These are phyloP conservation scores for Porphyrellus cyaneotinctus DNA, from an alignment of 768 basidiomycete species.

Conservation along the genomic window DNA sequence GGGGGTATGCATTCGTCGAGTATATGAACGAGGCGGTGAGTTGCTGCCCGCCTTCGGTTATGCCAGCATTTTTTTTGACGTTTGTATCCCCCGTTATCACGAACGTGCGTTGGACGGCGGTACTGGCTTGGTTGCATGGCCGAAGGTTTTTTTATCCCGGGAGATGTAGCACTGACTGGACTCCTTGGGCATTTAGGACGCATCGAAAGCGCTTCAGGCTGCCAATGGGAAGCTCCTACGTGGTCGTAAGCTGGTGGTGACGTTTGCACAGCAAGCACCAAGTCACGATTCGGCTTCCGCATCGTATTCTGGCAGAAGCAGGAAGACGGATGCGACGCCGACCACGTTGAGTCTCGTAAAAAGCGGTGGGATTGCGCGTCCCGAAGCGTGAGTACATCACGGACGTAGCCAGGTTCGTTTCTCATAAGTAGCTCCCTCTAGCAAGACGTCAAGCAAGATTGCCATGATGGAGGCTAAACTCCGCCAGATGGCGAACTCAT, in stretches of 20 bases:
- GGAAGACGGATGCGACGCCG: constrained; percentile 59
- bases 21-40: constrained; percentile 76
- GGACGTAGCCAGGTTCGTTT: not conserved
- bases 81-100: constrained; percentile 19
- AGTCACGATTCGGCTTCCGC: constrained; percentile 26
- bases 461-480: constrained; percentile 96
- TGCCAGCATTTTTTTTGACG: constrained; percentile 25
- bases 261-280: constrained; percentile 84
- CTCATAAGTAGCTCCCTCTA: constrained; percentile 9
- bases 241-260: constrained; percentile 87
- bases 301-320: constrained; percentile 35
- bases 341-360: constrained; percentile 90
- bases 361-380: constrained; percentile 49
- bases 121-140: constrained; percentile 16
- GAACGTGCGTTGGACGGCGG: constrained; percentile 18
- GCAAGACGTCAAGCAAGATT: constrained; percentile 83
- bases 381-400: constrained; percentile 40
- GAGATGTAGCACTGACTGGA: constrained; percentile 17
- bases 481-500: constrained; percentile 58
- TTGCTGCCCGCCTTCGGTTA: constrained; percentile 26
- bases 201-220: constrained; percentile 65
- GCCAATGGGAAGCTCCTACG: constrained; percentile 79
- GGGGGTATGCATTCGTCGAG: constrained; percentile 95
- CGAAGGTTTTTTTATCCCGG: constrained; percentile 15
- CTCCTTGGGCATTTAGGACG: constrained; percentile 59